phyloP scores from a whole-genome alignment of 192 early-diverging fungal species.

The Funneliformis mosseae region DNA sequence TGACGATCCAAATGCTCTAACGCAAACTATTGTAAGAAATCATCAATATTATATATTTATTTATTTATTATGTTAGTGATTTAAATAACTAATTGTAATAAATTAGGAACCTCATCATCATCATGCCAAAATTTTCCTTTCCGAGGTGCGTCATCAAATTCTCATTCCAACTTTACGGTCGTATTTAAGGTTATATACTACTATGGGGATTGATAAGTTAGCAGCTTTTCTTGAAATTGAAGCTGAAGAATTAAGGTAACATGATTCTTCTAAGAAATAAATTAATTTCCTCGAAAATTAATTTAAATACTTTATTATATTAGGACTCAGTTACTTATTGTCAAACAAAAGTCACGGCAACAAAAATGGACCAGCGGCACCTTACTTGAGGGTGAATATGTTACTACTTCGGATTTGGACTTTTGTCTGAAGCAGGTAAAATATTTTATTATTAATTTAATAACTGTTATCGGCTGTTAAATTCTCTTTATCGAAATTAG shows the following conservation, averaged over 20 bases:
- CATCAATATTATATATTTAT: background rate
- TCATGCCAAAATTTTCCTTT: constrained; percentile 85
- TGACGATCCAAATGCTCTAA: constrained; percentile 56
- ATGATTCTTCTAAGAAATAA: background rate
- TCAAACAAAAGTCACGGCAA: constrained; percentile 94
- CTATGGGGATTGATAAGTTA: constrained; percentile 86
- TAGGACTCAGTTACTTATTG: constrained; percentile 83
- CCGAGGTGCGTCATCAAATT: constrained; percentile 84
- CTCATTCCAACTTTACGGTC: constrained; percentile 86
- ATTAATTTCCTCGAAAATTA: background rate
- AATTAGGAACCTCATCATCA: constrained; percentile 68
- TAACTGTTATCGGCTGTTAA: background rate
- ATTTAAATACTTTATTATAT: background rate
- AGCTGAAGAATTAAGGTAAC: constrained; percentile 67
- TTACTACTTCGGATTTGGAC: constrained; percentile 83
- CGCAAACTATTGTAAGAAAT: constrained; percentile 32
- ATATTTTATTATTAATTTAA: background rate
- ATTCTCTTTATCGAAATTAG: constrained; percentile 23
- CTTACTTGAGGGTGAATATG: constrained; percentile 85
- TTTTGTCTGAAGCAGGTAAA: constrained; percentile 84
- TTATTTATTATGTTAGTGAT: too few relatives aligned
- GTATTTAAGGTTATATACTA: constrained; percentile 95
- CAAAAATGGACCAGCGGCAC: constrained; percentile 78
- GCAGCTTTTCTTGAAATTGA: constrained; percentile 85
- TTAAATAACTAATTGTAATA: background rate